Conservation (phyloP, 306 rosid genomes). For the Spatholobus suberectus region DNA sequence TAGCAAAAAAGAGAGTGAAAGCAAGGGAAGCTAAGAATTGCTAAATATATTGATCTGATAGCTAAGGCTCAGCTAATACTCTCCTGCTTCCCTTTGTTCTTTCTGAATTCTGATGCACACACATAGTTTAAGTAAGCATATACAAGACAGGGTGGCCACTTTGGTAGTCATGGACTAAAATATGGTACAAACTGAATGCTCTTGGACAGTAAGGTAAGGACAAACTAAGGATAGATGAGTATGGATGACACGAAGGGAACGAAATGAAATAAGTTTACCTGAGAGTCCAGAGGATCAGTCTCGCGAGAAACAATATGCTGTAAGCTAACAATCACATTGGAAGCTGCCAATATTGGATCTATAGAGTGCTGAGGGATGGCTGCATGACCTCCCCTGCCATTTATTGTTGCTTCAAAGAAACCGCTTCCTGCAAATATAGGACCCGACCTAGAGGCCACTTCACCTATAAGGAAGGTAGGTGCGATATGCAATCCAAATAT, state of each 20-base stretch:
- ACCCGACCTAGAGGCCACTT: conserved; percentile 68
- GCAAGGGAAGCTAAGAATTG: conserved; percentile 5
- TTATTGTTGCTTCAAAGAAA: conserved; percentile 81
- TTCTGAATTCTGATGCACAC: background rate
- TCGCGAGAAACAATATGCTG: conserved; percentile 93
- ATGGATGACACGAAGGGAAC: background rate
- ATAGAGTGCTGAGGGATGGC: conserved; percentile 84
- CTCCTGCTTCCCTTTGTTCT: conserved; percentile 10
- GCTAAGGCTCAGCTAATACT: background rate
- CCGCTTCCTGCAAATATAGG: conserved; percentile 73
- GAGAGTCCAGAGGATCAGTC: conserved; percentile 85
- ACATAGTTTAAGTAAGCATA: background rate
- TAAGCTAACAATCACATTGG: conserved; percentile 76
- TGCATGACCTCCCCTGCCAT: conserved; percentile 94
- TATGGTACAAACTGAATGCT: background rate
- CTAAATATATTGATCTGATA: background rate
- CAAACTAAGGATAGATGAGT: background rate
- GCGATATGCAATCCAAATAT: conserved; percentile 77
- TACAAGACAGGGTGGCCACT: background rate
- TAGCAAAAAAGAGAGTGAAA: background rate
- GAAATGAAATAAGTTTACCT: conserved; percentile 53
- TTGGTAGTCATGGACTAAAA: background rate
- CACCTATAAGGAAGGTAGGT: conserved; percentile 50
- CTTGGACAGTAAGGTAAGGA: background rate
- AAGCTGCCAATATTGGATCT: conserved; percentile 88